A percentile compares a stretch with the other conserved stretches of the same genome.
phyloP scores from a whole-genome alignment of 768 basidiomycete genomes.

The Mycena belliarum region DNA sequence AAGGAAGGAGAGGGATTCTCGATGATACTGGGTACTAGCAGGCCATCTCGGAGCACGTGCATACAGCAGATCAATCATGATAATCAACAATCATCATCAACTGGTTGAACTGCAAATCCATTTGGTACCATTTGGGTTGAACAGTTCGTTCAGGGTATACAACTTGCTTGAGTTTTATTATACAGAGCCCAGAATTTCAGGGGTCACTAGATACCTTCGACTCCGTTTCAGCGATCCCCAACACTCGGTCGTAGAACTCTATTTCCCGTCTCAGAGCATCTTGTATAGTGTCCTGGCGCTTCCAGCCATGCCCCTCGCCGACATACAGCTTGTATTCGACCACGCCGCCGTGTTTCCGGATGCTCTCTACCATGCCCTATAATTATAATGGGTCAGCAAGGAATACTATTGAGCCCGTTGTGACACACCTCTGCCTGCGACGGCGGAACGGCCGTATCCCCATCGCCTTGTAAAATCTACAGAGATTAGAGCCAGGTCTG shows the following conservation, averaged over 20 bases:
- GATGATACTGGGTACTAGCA: background rate
- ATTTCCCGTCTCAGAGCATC: constrained; percentile 55
- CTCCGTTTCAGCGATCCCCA: constrained; percentile 21
- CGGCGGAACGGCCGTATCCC: constrained; percentile 67
- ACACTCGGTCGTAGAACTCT: constrained; percentile 52
- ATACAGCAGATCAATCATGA: background rate
- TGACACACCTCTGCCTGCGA: constrained; percentile 51
- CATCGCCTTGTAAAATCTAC: constrained; percentile 69
- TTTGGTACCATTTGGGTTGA: too few relatives aligned
- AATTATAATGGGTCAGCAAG: background rate
- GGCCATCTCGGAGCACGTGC: constrained; percentile 12
- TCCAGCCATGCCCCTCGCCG: constrained; percentile 70
- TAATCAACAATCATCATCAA: too few relatives aligned
- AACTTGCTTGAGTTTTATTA: background rate
- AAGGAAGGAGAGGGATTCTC: too few relatives aligned
- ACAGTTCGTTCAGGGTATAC: too few relatives aligned
- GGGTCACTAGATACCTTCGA: background rate
- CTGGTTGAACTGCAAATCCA: too few relatives aligned
- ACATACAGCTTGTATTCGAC: constrained; percentile 62
- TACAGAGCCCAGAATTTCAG: background rate
- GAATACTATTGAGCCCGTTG: background rate
- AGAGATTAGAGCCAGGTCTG: background rate
- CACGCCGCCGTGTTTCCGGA: constrained; percentile 48
- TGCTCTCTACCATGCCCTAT: constrained; percentile 48
- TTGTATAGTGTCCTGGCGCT: constrained; percentile 55